A percentile compares a stretch with the other conserved stretches of the same genome.
Evolutionary conservation across 345 rosid species (phyloP).

Genomic region (Eutrema yunnanense): DNA sequence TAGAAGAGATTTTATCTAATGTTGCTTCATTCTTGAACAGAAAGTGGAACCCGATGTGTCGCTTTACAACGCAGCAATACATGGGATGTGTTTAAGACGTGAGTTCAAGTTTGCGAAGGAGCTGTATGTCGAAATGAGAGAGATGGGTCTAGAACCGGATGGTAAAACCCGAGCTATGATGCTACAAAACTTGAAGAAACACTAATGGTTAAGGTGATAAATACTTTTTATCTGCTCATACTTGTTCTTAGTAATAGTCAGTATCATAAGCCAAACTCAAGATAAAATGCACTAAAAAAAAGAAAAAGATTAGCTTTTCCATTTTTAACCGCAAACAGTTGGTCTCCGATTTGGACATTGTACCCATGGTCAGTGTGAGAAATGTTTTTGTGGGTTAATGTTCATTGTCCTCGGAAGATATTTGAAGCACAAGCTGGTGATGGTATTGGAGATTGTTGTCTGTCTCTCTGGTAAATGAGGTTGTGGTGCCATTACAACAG

Average conservation of each 20-base stretch:
- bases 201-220: not conserved
- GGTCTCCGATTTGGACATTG: not conserved
- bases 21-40: constrained; percentile 21
- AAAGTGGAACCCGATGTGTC: constrained; percentile 54
- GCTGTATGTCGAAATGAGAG: constrained; percentile 51
- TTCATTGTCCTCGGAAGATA: not conserved
- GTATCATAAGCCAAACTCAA: not conserved
- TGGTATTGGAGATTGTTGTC: not conserved
- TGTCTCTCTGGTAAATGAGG: not conserved
- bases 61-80: constrained; percentile 59
- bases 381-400: not conserved
- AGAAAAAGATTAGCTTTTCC: not conserved
- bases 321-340: not conserved
- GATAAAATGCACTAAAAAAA: not conserved
- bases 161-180: constrained; percentile 69
- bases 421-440: not conserved
- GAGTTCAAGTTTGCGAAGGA: constrained; percentile 55
- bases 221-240: not conserved
- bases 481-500: not conserved
- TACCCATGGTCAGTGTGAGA: not conserved
- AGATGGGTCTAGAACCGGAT: constrained; percentile 54
- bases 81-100: constrained; percentile 68
- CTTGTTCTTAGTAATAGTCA: not conserved
- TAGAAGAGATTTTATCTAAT: not conserved
- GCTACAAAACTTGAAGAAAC: constrained; percentile 54